Conservation (phyloP, 371 early-diverging fungal species). For the Actinomucor elegans region DNA sequence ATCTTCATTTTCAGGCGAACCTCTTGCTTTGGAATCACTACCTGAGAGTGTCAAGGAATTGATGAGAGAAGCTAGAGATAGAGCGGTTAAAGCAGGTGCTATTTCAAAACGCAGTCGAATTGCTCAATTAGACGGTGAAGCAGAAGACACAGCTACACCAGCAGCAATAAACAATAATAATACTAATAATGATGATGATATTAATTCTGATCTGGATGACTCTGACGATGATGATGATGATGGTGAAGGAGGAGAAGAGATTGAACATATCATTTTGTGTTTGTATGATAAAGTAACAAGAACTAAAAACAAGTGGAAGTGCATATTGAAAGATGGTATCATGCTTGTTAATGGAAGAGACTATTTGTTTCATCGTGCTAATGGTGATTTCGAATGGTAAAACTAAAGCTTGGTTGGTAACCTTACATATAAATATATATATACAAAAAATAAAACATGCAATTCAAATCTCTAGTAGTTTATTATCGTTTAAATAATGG, state of each 20-base stretch:
- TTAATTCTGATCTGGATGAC: slow-evolving; percentile 87
- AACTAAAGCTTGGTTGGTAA: neutral
- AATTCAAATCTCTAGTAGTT: neutral
- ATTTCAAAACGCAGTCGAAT: slow-evolving; percentile 15
- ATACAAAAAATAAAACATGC: neutral
- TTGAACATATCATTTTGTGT: slow-evolving; percentile 88
- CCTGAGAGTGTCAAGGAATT: slow-evolving; percentile 39
- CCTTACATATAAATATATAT: neutral
- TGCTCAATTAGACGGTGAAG: slow-evolving; percentile 57
- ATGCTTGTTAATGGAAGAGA: slow-evolving; percentile 93
- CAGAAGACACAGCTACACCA: slow-evolving; percentile 13
- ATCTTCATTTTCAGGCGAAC: slow-evolving; percentile 26
- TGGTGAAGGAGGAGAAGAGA: slow-evolving; percentile 77
- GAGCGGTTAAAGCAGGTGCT: slow-evolving; percentile 36
- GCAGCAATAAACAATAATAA: neutral
- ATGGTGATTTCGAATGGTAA: slow-evolving; percentile 95
- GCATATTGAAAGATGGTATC: slow-evolving; percentile 93
- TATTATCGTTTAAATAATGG: slow-evolving; percentile 16
- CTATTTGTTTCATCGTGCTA: slow-evolving; percentile 91
- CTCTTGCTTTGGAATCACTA: slow-evolving; percentile 32
- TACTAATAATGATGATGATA: slow-evolving; percentile 63
- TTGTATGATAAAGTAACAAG: slow-evolving; percentile 94
- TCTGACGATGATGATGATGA: slow-evolving; percentile 73
- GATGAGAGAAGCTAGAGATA: slow-evolving; percentile 39
- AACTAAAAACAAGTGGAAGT: slow-evolving; percentile 98